Conservation (phyloP, 306 rosid genomes). For the Astragalus glycyphyllos region DNA sequence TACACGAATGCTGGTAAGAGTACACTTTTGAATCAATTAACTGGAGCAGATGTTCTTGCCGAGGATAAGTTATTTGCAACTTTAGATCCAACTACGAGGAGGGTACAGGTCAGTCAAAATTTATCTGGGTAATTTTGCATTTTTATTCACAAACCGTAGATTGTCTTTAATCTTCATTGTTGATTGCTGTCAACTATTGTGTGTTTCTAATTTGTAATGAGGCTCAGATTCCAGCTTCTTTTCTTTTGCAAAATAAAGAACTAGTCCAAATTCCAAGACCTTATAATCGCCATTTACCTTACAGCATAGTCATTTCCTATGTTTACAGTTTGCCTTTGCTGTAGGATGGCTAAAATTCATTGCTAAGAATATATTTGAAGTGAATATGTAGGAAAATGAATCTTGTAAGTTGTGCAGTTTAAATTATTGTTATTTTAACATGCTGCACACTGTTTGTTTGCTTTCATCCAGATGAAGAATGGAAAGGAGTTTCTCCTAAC, state of each 20-base stretch:
- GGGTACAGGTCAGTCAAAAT: slow-evolving; percentile 83
- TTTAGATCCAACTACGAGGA: slow-evolving; percentile 96
- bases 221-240: slow-evolving; percentile 35
- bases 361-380: background rate
- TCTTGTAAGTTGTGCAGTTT: slow-evolving; percentile 10
- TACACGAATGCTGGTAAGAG: slow-evolving; percentile 99
- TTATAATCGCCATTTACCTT: slow-evolving; percentile 15
- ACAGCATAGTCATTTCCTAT: slow-evolving; percentile 13
- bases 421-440: slow-evolving; percentile 35
- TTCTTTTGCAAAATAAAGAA: slow-evolving; percentile 26
- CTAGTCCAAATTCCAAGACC: slow-evolving; percentile 19
- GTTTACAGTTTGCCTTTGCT: slow-evolving; percentile 4
- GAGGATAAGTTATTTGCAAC: slow-evolving; percentile 98
- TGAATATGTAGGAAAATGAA: slow-evolving; percentile 10
- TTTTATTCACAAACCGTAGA: slow-evolving; percentile 15
- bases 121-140: slow-evolving; percentile 28
- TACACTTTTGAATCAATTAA: slow-evolving; percentile 87
- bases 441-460: slow-evolving; percentile 37
- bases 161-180: slow-evolving; percentile 5
- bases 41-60: slow-evolving; percentile 94
- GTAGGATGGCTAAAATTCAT: slow-evolving; percentile 31
- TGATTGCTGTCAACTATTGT: slow-evolving; percentile 39
- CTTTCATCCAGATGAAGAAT: slow-evolving; percentile 73
- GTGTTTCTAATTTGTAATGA: slow-evolving; percentile 10
- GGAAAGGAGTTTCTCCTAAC: slow-evolving; percentile 96